Evolutionary conservation across 139 green algal species (phyloP).

Genomic region (Tetradesmus lagerheimii): DNA sequence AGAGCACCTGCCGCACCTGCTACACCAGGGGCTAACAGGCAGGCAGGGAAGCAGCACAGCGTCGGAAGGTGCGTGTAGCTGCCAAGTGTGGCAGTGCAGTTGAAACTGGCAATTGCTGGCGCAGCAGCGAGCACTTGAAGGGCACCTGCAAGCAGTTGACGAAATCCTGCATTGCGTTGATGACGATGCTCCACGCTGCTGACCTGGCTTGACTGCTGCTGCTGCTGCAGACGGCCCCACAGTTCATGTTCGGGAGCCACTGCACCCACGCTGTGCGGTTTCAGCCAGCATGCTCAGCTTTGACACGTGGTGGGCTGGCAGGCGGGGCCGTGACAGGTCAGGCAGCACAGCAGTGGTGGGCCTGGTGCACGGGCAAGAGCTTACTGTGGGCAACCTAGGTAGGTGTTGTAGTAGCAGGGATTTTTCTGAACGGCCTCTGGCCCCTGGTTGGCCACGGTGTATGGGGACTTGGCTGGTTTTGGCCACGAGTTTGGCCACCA

Average conservation of each 20-base stretch:
- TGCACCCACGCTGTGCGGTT: background rate
- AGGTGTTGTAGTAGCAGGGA: too few species aligned
- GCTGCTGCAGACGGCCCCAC: background rate
- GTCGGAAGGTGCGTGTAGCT: background rate
- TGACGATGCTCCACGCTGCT: background rate
- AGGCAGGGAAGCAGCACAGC: background rate
- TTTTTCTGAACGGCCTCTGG: too few species aligned
- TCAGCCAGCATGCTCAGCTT: background rate
- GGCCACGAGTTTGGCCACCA: too few species aligned
- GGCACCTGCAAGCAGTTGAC: too few species aligned
- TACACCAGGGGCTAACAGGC: background rate
- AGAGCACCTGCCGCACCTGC: background rate
- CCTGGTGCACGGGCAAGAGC: background rate
- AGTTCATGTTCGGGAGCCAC: background rate
- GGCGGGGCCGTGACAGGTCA: slow-evolving; percentile 21
- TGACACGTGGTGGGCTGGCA: slow-evolving; percentile 1
- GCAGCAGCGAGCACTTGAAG: too few species aligned
- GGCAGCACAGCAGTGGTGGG: slow-evolving; percentile 31
- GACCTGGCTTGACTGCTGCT: background rate
- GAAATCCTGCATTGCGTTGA: too few species aligned
- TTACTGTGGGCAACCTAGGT: slow-evolving; percentile 18
- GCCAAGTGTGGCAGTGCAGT: background rate
- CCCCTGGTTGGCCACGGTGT: too few species aligned
- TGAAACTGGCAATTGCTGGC: too few species aligned
- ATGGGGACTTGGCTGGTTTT: too few species aligned